Evolutionary conservation across 2,329 filamentous ascomycete genomes (phyloP).

Genomic region (Ophiostoma montium): DNA sequence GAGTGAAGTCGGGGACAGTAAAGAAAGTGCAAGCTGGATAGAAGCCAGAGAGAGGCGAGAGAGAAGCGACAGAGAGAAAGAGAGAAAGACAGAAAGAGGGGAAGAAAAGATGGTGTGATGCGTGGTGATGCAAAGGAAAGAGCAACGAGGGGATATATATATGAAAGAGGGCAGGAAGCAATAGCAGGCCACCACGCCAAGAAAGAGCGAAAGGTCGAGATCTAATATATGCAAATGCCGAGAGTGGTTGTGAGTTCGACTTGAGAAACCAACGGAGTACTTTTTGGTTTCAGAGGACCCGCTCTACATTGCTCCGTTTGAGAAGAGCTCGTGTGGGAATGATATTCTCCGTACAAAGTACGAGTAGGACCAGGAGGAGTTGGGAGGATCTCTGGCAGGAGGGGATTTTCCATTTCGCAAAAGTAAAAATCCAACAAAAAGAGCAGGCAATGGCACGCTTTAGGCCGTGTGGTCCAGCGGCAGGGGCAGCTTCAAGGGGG

Average conservation of each 20-base stretch:
- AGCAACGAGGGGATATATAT: background rate
- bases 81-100: no score
- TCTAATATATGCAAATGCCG: background rate
- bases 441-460: no score
- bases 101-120: background rate
- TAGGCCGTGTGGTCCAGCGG: background rate
- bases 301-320: conserved; percentile 1
- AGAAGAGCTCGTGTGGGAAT: conserved; percentile 1
- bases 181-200: background rate
- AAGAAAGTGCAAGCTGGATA: no score
- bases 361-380: background rate
- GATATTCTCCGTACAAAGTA: background rate
- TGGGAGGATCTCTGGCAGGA: background rate
- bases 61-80: no score
- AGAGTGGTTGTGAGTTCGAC: background rate
- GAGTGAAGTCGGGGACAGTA: no score
- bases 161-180: background rate
- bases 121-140: background rate
- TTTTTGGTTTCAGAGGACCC: conserved; percentile 6
- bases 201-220: background rate
- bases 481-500: no score
- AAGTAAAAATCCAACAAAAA: background rate
- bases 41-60: no score
- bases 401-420: background rate
- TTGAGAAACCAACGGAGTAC: background rate